Percentiles rank a stretch among this genome's conserved stretches.
Conservation (phyloP, 257 asterid species). For the Marsdenia floribunda region DNA sequence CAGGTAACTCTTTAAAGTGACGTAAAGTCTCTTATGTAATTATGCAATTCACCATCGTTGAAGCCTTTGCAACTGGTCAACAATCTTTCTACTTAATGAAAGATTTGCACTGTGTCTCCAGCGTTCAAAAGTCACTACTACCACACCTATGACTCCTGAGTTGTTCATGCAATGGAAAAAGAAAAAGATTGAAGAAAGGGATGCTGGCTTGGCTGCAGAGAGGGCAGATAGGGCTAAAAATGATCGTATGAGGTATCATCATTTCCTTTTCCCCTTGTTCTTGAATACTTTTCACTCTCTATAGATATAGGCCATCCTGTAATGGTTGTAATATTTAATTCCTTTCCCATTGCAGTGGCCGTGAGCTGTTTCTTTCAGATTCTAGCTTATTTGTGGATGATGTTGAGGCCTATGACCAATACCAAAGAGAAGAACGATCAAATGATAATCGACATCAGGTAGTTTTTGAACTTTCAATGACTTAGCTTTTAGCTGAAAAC, state of each 20-base stretch:
- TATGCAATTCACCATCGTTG: neutral
- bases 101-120: constrained; percentile 24
- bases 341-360: constrained; percentile 54
- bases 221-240: constrained; percentile 95
- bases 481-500: neutral
- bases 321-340: constrained; percentile 20
- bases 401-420: constrained; percentile 69
- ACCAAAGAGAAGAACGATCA: constrained; percentile 55
- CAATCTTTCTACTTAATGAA: constrained; percentile 7
- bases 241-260: constrained; percentile 83
- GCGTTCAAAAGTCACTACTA: constrained; percentile 72
- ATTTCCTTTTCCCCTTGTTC: neutral
- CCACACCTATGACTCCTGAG: constrained; percentile 85
- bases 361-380: constrained; percentile 78
- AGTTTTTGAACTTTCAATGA: constrained; percentile 3
- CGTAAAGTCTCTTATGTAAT: neutral
- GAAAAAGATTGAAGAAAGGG: constrained; percentile 79
- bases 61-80: neutral
- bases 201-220: constrained; percentile 75
- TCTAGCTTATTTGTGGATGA: constrained; percentile 83
- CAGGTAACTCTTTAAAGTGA: constrained; percentile 42
- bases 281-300: neutral
- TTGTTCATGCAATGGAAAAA: constrained; percentile 80
- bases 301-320: neutral
- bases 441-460: constrained; percentile 42